These are phyloP conservation scores for Pseudocercospora fijiensis DNA, from an alignment of 2,329 filamentous ascomycete genomes.

Conservation along the genomic window DNA sequence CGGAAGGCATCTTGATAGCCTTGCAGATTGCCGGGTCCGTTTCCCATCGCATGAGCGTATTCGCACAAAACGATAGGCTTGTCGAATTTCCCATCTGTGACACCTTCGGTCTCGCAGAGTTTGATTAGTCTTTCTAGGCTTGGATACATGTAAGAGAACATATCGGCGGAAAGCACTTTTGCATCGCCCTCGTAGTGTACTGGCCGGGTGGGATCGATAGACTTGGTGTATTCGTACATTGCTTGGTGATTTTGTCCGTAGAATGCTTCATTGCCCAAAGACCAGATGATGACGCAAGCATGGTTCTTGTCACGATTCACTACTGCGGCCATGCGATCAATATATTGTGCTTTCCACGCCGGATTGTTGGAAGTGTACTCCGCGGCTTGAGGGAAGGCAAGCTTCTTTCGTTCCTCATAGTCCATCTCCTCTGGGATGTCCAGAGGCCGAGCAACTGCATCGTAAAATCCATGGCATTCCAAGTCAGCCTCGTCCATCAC, in stretches of 20 bases:
- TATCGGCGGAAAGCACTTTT: conserved; percentile 59
- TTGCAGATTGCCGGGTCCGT: conserved; percentile 62
- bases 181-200: conserved; percentile 67
- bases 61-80: conserved; percentile 59
- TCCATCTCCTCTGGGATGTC: conserved; percentile 45
- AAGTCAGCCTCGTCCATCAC: conserved; percentile 57
- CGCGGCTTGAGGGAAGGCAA: conserved; percentile 56
- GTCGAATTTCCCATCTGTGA: conserved; percentile 29
- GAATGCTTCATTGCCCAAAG: conserved; percentile 69
- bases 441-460: conserved; percentile 18
- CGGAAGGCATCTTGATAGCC: conserved; percentile 66
- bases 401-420: conserved; percentile 60
- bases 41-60: conserved; percentile 66
- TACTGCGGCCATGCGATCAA: conserved; percentile 64
- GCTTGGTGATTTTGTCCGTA: conserved; percentile 65
- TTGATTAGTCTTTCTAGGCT: conserved; percentile 52
- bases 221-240: conserved; percentile 64
- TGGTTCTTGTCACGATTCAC: conserved; percentile 71
- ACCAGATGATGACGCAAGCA: conserved; percentile 68
- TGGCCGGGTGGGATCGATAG: conserved; percentile 55
- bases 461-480: conserved; percentile 44
- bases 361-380: conserved; percentile 61
- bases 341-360: conserved; percentile 60
- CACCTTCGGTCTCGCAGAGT: conserved; percentile 43
- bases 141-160: conserved; percentile 65